Evolutionary conservation across 495 filamentous ascomycete genomes (phyloP), one percentile per base, ranked within the genome.

Genomic region (Tuber magnatum): DNA sequence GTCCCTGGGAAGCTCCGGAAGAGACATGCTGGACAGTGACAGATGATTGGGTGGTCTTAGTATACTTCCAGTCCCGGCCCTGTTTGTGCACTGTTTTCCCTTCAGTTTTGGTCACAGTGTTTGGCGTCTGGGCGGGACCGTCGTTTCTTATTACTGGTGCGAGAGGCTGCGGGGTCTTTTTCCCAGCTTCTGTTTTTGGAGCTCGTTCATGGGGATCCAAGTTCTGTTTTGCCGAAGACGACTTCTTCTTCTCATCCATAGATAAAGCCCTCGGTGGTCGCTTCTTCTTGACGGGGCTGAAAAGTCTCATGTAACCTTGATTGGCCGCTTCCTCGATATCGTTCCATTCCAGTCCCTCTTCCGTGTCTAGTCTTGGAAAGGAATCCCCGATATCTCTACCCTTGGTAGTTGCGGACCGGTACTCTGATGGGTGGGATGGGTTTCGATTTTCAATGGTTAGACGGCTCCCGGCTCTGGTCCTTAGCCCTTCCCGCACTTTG

Each of bases 211-310:
- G 81, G 35, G 81, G 78, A 68, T 80, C 81, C 12, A 71, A 76
- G 38, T 72, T 38, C 38, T 75, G 74, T 20, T 68, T 44, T 22
- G 32, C 20, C 28, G 69, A 74, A 14, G 68, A 61, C 3, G 39
- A 65, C 73, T 75, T 82, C 16, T 75, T 82, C 16, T 78, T 78
- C 46, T 72, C 78, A 18, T 71, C 75, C 41, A 75, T 46, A 10
- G 81, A 82, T 16, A 61, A 70, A 68, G 78, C 56, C 65, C 82
- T 82, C 44, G 77, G 69, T 32, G 61, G 42, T 69, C 74, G 73
- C 38, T 80, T 82, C 40, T 72, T 82, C 51, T 81, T 82, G 24
- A 81, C 80, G 9, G 80, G 80, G 39, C 80, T 82, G 42, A 82
- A 82, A 24, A 82, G 44, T 65, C 42, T 73, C 80, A 82, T 82